Conservation (phyloP, 257 asterid species). For the Agastache rugosa region DNA sequence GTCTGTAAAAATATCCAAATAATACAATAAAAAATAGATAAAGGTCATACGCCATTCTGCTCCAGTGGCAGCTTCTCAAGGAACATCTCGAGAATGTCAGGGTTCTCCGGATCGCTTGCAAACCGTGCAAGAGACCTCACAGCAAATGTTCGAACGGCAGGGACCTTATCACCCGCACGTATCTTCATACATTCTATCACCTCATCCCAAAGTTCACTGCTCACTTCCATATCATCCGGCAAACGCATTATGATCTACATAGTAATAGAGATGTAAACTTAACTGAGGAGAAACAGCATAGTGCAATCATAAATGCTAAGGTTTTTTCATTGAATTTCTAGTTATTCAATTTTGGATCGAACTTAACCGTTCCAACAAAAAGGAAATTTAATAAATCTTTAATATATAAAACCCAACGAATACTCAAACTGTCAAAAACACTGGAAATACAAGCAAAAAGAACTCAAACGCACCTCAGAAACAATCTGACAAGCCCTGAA, state of each 20-base stretch:
- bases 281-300: slow-evolving; percentile 11
- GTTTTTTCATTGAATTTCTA: not conserved
- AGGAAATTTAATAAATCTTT: not conserved
- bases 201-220: slow-evolving; percentile 90
- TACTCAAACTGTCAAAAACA: not conserved
- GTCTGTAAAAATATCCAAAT: slow-evolving; percentile 9
- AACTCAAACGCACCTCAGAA: slow-evolving; percentile 68
- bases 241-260: slow-evolving; percentile 83
- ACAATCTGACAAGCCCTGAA: slow-evolving; percentile 88
- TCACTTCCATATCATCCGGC: slow-evolving; percentile 96
- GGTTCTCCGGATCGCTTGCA: slow-evolving; percentile 73
- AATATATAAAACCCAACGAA: not conserved
- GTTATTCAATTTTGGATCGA: not conserved
- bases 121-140: slow-evolving; percentile 91
- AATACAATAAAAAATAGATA: slow-evolving; percentile 4
- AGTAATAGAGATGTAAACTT: slow-evolving; percentile 15
- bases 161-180: slow-evolving; percentile 76
- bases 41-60: slow-evolving; percentile 69
- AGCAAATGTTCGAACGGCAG: slow-evolving; percentile 84
- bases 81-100: slow-evolving; percentile 77
- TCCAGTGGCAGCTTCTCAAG: slow-evolving; percentile 74
- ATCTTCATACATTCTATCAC: slow-evolving; percentile 80
- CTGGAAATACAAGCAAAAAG: slow-evolving; percentile 6
- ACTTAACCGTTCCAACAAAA: not conserved
- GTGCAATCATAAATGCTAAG: slow-evolving; percentile 11